Evolutionary conservation across 148 eudicot species (phyloP).

Genomic region (Beta vulgaris): DNA sequence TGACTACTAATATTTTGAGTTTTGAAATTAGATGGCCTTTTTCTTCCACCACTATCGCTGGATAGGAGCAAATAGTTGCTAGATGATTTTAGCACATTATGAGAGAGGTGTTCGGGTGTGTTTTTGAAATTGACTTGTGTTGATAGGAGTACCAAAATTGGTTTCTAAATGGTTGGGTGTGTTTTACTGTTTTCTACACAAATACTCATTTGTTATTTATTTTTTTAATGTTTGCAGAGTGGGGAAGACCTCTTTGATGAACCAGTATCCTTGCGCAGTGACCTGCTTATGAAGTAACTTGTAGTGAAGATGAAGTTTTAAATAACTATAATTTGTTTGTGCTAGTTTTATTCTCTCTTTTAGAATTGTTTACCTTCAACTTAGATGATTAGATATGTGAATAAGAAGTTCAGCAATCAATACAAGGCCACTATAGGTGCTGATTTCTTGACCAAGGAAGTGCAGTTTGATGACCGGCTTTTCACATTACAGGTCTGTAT

Average conservation of each 20-base stretch:
- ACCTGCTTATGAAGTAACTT: slow-evolving; percentile 8
- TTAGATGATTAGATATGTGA: slow-evolving; percentile 69
- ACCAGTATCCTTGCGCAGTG: slow-evolving; percentile 68
- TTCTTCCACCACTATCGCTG: background rate
- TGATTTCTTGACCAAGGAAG: slow-evolving; percentile 94
- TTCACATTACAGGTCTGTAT: slow-evolving; percentile 83
- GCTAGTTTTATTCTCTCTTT: background rate
- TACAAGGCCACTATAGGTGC: slow-evolving; percentile 98
- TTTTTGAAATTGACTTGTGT: background rate
- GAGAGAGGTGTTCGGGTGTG: background rate
- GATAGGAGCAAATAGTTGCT: background rate
- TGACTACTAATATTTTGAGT: too few relatives aligned
- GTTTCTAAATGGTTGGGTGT: too few relatives aligned
- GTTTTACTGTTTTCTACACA: background rate
- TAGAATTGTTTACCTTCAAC: slow-evolving; percentile 40
- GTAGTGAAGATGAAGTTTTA: background rate
- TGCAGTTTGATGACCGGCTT: slow-evolving; percentile 92
- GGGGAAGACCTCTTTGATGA: slow-evolving; percentile 97
- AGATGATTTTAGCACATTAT: background rate
- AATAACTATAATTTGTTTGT: background rate
- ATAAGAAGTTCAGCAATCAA: slow-evolving; percentile 90
- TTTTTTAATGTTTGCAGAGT: slow-evolving; percentile 56
- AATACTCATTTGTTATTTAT: slow-evolving; percentile 10
- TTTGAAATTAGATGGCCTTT: background rate
- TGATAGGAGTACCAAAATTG: background rate